Evolutionary conservation across 805 yeast species (phyloP), one percentile per base, ranked within the genome.

Genomic region (Komagataella mondaviorum): DNA sequence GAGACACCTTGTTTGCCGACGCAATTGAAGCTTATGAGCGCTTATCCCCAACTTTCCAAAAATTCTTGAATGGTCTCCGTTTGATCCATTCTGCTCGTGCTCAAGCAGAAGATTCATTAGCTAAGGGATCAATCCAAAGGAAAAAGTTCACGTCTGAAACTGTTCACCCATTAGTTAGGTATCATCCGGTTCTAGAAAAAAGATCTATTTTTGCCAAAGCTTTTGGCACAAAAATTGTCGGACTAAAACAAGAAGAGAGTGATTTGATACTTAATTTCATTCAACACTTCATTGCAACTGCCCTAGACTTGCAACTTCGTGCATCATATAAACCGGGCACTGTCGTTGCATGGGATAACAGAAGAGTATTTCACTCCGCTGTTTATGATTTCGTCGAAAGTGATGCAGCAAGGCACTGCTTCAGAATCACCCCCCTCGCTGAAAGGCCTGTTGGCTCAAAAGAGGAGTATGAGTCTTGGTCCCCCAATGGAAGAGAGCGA

Each of bases 1-100:
- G 93, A 55, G 93, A 85, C 63, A 85, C 93, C n/a, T 68, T 83
- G 48, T 85, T 83, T 61, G 77, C 86, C n/a, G 87, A 83, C 60
- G 72, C 80, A 23, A 71, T 72, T 44, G 88, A 83, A 62, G 88
- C 88, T 8, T 85, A 81, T 64, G 76, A 81, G 53, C 70, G 90
- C 59, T 71, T 85, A 51, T 83, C 90, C 1, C 85, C 85, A 22
- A 75, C 70, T 24, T 76, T 84, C 69, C 73, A 80, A 61, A 67
- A 77, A 59, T 67, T 81, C 55, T 63, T 85, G 47, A 70, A 72
- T 17, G 83, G 83, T 0, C 72, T 85, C 59, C 77, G 80, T 58
- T 90, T 81, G 3, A 69, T 80, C 46, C 90, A 86, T 68, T 75
- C 88, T 10, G 83, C 87, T 1, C 76, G 70, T 50, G 86, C 78